Percentiles rank a stretch among this genome's conserved stretches.
Conservation (phyloP, 768 basidiomycete species). For the Paxillus rubicundulus region DNA sequence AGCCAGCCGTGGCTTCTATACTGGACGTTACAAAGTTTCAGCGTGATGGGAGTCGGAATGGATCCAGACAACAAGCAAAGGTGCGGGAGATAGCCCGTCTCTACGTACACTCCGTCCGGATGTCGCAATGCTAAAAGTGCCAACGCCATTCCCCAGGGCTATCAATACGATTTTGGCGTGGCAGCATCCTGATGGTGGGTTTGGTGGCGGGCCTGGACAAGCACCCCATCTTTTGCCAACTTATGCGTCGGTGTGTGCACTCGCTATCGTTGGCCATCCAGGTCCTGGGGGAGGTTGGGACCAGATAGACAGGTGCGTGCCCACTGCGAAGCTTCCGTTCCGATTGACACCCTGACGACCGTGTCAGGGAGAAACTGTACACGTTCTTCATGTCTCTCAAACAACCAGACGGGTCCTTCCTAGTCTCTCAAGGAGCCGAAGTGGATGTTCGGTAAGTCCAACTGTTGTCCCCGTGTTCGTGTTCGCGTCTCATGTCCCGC, state of each 20-base stretch:
- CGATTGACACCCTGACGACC: not conserved
- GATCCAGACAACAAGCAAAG: slow-evolving; percentile 76
- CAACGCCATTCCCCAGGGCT: slow-evolving; percentile 43
- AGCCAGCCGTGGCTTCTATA: slow-evolving; percentile 95
- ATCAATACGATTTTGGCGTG: slow-evolving; percentile 78
- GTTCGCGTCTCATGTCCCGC: not conserved
- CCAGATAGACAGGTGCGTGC: slow-evolving; percentile 69
- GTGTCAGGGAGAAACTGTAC: slow-evolving; percentile 70
- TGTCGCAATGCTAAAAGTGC: not conserved
- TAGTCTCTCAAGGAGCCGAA: slow-evolving; percentile 84
- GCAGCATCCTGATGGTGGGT: slow-evolving; percentile 87
- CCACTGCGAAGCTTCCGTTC: no score
- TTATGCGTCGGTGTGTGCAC: slow-evolving; percentile 80
- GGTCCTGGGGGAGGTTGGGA: slow-evolving; percentile 83
- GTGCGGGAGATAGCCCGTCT: slow-evolving; percentile 43
- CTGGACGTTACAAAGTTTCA: slow-evolving; percentile 88
- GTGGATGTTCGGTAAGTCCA: slow-evolving; percentile 82
- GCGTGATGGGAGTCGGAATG: slow-evolving; percentile 70
- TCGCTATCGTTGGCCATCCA: slow-evolving; percentile 78
- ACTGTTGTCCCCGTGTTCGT: not conserved
- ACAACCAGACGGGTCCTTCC: slow-evolving; percentile 89
- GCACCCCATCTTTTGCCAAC: slow-evolving; percentile 85
- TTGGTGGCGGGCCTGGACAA: slow-evolving; percentile 90
- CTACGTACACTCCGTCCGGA: not conserved
- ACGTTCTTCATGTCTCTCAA: slow-evolving; percentile 90